Evolutionary conservation across 257 asterid species (phyloP), one percentile per base, ranked within the genome.

Genomic region (Verbascum thapsus): DNA sequence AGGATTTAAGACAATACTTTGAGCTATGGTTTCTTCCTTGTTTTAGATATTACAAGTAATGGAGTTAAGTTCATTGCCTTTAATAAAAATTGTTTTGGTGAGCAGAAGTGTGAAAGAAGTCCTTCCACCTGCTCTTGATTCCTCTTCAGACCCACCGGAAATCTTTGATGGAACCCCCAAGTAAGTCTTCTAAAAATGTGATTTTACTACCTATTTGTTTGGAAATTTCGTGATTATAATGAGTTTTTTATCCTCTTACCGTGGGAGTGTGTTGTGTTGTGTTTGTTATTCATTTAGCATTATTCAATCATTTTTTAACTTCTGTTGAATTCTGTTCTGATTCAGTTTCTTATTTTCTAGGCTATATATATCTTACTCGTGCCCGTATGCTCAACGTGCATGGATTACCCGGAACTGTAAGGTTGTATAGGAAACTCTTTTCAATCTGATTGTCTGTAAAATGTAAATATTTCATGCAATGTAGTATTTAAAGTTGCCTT

Each of bases 371-470:
- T 85, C 97, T 34, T 90, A 85, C 78, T 32, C 75, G 3, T 87
- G 97, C 78, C 97, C 97, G 0, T 90, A 76, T 76, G 95, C 97
- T 32, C 97, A 85, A 71, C 97, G 97, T 40, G 80, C 58, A 41
- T 90, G 97, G 97, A 90, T 90, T 64, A 41, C 95, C 12, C 67
- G 91, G 74, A 87, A 90, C 58, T 81, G 72, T 59, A 90, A 90
- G 97, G 97, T 89, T 67, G 74, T 63, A 15, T 60, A 10, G 32
- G 32, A 26, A 26, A 26, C 32, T 51, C 26, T 19, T 35, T 49
- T 47, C 39, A 26, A 20, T 51, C 58, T 37, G 59, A 15, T 26
- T 26, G 32, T 26, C 2, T 26, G 32, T 26, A 26, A 26, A 26
- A 26, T 26, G 32, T 26, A n/a, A n/a, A 26, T 26, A 26, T 26